These are phyloP conservation scores for Xylariomycetidae sp. DNA, from an alignment of 2,329 filamentous ascomycete genomes.

Conservation along the genomic window DNA sequence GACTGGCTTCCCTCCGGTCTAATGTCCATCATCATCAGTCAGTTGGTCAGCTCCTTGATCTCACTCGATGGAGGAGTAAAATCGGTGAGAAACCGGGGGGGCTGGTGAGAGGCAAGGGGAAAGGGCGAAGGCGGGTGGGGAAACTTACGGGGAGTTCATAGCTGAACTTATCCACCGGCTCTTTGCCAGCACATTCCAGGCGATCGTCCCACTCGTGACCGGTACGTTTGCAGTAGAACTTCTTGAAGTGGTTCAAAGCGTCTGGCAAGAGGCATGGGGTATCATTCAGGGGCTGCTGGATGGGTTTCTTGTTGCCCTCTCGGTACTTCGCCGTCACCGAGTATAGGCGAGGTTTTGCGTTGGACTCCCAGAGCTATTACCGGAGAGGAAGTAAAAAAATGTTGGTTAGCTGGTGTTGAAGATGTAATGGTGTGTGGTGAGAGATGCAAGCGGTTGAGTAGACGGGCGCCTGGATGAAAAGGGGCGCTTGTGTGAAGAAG, in stretches of 20 bases:
- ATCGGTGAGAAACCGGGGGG: neutral
- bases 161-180: slow-evolving; percentile 31
- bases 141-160: slow-evolving; percentile 44
- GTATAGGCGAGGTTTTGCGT: slow-evolving; percentile 55
- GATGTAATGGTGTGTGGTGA: neutral
- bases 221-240: slow-evolving; percentile 55
- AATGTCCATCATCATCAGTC: neutral
- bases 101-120: neutral
- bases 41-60: neutral
- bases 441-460: neutral
- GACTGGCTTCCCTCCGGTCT: slow-evolving; percentile 22
- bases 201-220: slow-evolving; percentile 57
- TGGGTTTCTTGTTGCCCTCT: slow-evolving; percentile 31
- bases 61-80: neutral
- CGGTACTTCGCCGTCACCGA: slow-evolving; percentile 51
- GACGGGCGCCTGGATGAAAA: too few relatives aligned
- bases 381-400: neutral
- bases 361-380: slow-evolving; percentile 64
- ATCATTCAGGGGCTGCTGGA: slow-evolving; percentile 34
- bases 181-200: slow-evolving; percentile 30
- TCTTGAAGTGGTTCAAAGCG: slow-evolving; percentile 48
- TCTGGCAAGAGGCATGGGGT: slow-evolving; percentile 33
- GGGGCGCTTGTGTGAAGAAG: too few relatives aligned
- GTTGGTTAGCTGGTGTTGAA: too few relatives aligned
- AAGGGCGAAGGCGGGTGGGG: too few relatives aligned